Evolutionary conservation across 768 basidiomycete species (phyloP).

Genomic region (Coprinopsis marcescibilis): DNA sequence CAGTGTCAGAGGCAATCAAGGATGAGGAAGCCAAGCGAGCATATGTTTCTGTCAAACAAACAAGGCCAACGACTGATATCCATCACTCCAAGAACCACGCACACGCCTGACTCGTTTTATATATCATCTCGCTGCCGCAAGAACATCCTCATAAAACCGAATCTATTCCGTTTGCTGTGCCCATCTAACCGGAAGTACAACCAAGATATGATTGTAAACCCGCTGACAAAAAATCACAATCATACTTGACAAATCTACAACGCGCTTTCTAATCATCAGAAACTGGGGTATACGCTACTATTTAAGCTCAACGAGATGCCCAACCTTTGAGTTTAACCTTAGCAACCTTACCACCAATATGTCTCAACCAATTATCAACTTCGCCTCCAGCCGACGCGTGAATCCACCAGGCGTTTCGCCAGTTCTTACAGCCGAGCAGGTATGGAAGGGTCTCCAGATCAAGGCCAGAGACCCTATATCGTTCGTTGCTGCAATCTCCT

Average conservation of each 20-base stretch:
- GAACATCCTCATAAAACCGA: neutral
- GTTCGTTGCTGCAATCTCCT: constrained; percentile 6
- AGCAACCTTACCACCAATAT: neutral
- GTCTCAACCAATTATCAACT: constrained; percentile 2
- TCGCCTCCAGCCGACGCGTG: constrained; percentile 15
- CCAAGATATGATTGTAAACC: no score
- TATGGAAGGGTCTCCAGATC: constrained; percentile 15
- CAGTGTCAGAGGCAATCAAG: neutral
- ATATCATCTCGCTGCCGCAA: neutral
- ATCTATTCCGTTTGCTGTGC: no score
- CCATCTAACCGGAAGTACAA: no score
- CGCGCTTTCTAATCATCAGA: no score
- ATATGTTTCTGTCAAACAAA: neutral
- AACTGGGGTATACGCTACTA: no score
- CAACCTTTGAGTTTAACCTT: neutral
- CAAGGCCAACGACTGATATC: constrained; percentile 1
- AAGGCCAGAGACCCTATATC: constrained; percentile 13
- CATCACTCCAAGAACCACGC: neutral
- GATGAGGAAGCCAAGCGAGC: neutral
- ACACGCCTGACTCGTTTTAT: neutral
- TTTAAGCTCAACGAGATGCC: neutral
- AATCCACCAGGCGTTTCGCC: constrained; percentile 13
- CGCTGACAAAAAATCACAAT: no score
- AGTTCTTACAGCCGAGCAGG: constrained; percentile 11
- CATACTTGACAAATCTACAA: no score